Evolutionary conservation across 306 rosid species (phyloP), one percentile per base, ranked within the genome.

Genomic region (Argentina anserina): DNA sequence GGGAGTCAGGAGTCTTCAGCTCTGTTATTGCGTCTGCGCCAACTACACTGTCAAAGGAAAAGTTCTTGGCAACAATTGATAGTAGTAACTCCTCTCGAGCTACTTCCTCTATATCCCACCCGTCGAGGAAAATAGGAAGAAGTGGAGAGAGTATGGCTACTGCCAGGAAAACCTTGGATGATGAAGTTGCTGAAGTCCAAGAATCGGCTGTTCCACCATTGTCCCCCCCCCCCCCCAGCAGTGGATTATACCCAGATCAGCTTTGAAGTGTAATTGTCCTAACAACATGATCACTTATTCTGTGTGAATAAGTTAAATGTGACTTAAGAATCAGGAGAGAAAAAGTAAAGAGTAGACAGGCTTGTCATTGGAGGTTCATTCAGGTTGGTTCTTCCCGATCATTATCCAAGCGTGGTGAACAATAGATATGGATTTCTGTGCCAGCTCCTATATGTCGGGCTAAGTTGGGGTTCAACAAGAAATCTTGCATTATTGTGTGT

Each of bases 1-100:
- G 88, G 82, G 97, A 91, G 79, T 89, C 96, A 5, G 97, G 96
- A 36, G 88, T 94, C 64, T 94, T 94, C 88, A 92, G 87, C 81
- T 91, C 98, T 50, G 79, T 87, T 67, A 85, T 91, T 49, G 89
- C 94, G 69, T 91, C 95, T 25, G 98, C 97, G 7, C 86, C 91
- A 49, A 39, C 84, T 40, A 60, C 80, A 49, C 81, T 88, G 36
- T 89, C 96, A 39, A 94, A 88, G 83, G 92, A 91, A 50, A 94
- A 83, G 31, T 89, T 94, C 63, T 81, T 94, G 78, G 84, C 65
- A 13, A 82, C 97, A 65, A 85, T 94, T 70, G 81, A 82, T n/a
- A 75, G 92, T 50, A 88, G 90, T n/a, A 94, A 89, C 78, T 85
- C 92, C 37, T 70, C 96, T 43, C 87, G 86, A 84, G 90, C 88